These are phyloP conservation scores for Leccinellum albellum DNA, from an alignment of 768 basidiomycete species.

Conservation along the genomic window DNA sequence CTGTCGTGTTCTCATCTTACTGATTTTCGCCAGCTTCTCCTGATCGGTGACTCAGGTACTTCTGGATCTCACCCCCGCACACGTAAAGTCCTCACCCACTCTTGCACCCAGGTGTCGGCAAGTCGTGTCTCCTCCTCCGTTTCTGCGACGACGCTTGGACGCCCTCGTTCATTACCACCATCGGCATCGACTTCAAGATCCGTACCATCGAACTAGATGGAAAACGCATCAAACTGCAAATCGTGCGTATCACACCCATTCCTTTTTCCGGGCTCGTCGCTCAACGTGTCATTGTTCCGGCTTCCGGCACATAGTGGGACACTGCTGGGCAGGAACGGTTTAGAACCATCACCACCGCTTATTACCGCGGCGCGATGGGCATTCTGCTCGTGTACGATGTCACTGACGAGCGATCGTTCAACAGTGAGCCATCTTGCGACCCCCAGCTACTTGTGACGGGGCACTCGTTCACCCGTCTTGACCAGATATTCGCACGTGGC, in stretches of 20 bases:
- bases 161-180: constrained; percentile 98
- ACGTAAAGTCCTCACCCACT: constrained; percentile 7
- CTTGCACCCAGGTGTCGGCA: constrained; percentile 71
- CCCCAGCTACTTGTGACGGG: constrained; percentile 13
- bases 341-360: constrained; percentile 96
- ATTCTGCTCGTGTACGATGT: constrained; percentile 99
- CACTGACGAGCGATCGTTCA: constrained; percentile 91
- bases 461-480: background rate
- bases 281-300: background rate
- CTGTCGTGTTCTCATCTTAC: background rate
- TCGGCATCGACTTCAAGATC: constrained; percentile 99
- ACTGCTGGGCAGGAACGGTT: constrained; percentile 99
- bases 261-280: background rate
- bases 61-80: background rate
- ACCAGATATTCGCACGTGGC: constrained; percentile 97
- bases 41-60: constrained; percentile 93
- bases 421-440: constrained; percentile 58
- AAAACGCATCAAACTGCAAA: constrained; percentile 98
- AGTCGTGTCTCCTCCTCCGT: constrained; percentile 91
- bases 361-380: constrained; percentile 99
- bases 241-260: constrained; percentile 54
- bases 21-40: constrained; percentile 60
- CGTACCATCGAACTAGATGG: constrained; percentile 97
- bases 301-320: constrained; percentile 71
- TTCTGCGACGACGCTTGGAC: constrained; percentile 99